Base-by-base conservation (phyloP, 768 basidiomycete species). In the Hirschioporus abietinus region DNA sequence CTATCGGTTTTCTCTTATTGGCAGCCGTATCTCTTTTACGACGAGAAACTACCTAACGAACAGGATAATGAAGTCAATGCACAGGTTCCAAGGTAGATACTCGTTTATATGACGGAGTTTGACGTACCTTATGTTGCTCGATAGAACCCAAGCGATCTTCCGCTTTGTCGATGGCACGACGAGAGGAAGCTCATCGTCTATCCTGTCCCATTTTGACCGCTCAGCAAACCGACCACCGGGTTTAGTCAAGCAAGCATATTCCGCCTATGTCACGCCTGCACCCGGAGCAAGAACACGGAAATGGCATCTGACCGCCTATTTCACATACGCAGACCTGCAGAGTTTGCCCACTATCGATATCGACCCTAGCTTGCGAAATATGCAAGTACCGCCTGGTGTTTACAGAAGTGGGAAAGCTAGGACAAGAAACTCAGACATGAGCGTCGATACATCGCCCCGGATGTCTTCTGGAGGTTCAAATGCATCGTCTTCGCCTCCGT, bases 161-260 rank as follows among this genome's bases (percentile, higher is more conserved):
- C 83, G 86, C 66, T 87, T 87, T 71, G 84, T 88, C 17, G 84
- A 87, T 67, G 84, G 84, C 17, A 81, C 82, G 36, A 79, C 84
- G 63, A 80, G 83, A 57, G 79, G 78, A 27, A 79, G 78, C 27
- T 79, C 81, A 10, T 85, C 83, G 24, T 82, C 86, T 36, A 83
- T 86, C 7, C 68, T 84, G 68, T 84, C 86, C 26, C 86, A 88
- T 74, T 83, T 83, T 71, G 85, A 86, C 70, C 79, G 86, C 35
- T 81, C 82, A 66, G 79, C 81, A 15, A 80, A 81, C 62, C 82
- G 83, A 64, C 85, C 86, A 63, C 70, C 79, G 15, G 87, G 87
- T 24, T 78, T 90, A 63, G 84, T 89, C 65, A 89, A 89, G 74
- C 88, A 88, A 72, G 86, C 88, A n/a, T 90, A 90, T 73, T 88